phyloP scores from a whole-genome alignment of 2,329 filamentous ascomycete species.

The Pestalotiopsis sp. region DNA sequence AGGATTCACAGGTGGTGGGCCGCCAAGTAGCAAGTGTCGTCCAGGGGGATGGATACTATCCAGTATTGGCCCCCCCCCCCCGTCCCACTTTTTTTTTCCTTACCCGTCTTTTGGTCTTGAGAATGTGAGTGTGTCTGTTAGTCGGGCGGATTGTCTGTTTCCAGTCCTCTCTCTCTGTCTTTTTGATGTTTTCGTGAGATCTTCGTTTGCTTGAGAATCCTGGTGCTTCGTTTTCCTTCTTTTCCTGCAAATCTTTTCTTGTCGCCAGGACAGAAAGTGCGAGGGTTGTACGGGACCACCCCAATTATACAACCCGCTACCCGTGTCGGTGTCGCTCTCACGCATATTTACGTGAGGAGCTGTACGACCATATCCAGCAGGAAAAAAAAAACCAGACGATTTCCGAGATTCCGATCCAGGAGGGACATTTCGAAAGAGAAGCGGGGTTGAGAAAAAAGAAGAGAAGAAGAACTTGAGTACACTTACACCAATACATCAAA shows the following conservation, averaged over 20 bases:
- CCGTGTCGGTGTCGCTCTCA: background rate
- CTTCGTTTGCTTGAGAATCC: background rate
- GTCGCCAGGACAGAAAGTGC: background rate
- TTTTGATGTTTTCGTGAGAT: background rate
- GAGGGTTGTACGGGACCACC: background rate
- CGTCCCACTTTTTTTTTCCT: background rate
- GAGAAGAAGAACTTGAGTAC: background rate
- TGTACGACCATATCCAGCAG: background rate
- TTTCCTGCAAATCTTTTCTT: background rate
- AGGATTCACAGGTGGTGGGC: background rate
- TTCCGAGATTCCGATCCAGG: background rate
- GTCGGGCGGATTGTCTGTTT: background rate
- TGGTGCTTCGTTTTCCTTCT: background rate
- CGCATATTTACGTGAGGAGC: background rate
- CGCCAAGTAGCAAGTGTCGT: background rate
- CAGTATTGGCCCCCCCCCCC: background rate
- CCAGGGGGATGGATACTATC: background rate
- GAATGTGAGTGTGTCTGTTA: background rate
- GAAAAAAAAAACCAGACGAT: background rate
- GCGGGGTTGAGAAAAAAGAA: background rate
- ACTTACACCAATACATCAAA: background rate
- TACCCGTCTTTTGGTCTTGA: background rate
- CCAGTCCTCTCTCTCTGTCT: background rate
- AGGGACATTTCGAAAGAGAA: background rate
- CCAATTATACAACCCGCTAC: background rate